Evolutionary conservation across 805 yeast genomes (phyloP).

Genomic region (Candida corydali): DNA sequence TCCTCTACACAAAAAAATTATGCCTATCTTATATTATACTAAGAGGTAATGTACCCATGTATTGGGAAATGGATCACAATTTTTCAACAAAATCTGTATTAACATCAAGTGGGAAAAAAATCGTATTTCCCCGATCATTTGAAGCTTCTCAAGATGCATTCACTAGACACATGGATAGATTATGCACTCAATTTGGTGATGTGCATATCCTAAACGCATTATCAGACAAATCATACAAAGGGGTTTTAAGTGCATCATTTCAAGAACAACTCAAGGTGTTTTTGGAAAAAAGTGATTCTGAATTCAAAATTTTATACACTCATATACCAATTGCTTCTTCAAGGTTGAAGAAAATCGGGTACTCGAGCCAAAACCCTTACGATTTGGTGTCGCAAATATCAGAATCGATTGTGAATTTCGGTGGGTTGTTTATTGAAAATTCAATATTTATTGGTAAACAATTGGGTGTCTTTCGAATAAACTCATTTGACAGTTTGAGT

Average conservation of each 20-base stretch:
- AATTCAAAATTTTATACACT: slow-evolving; percentile 25
- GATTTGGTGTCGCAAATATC: slow-evolving; percentile 26
- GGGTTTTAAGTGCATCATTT: slow-evolving; percentile 40
- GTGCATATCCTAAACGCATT: slow-evolving; percentile 48
- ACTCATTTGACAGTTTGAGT: slow-evolving; percentile 46
- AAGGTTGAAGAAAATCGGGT: slow-evolving; percentile 31
- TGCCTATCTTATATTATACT: slow-evolving; percentile 44
- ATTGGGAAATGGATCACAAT: slow-evolving; percentile 49
- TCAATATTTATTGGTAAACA: slow-evolving; percentile 43
- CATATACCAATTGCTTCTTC: slow-evolving; percentile 30
- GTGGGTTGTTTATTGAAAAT: slow-evolving; percentile 42
- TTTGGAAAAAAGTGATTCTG: slow-evolving; percentile 29
- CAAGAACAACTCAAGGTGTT: slow-evolving; percentile 30
- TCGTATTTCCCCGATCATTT: slow-evolving; percentile 46
- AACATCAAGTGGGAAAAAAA: slow-evolving; percentile 32
- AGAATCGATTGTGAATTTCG: slow-evolving; percentile 38
- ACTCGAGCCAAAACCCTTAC: slow-evolving; percentile 27
- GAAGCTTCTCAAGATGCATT: slow-evolving; percentile 55
- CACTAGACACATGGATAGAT: slow-evolving; percentile 43
- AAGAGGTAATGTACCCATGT: slow-evolving; percentile 53
- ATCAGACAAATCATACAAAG: slow-evolving; percentile 39
- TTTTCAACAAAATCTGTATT: slow-evolving; percentile 32
- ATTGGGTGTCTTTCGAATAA: slow-evolving; percentile 47
- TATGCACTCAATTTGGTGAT: slow-evolving; percentile 46
- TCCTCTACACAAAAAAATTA: slow-evolving; percentile 37